A percentile compares a stretch with the other conserved stretches of the same genome.
phyloP scores from a whole-genome alignment of 306 rosid species.

The Quercus aquifolioides region DNA sequence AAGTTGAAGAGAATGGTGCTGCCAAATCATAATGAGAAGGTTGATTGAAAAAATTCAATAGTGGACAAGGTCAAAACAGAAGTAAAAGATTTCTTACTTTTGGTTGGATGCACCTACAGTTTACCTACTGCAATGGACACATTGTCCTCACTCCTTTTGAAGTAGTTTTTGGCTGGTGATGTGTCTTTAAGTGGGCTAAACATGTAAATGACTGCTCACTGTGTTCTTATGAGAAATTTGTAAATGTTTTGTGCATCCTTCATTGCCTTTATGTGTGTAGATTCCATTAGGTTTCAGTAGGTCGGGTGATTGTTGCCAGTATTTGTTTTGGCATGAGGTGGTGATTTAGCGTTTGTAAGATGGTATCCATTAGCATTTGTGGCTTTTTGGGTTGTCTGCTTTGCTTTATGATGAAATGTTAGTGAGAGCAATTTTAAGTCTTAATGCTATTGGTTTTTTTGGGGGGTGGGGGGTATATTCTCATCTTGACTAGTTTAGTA shows the following conservation, averaged over 20 bases:
- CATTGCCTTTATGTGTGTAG: neutral
- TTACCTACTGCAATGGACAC: neutral
- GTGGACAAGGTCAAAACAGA: slow-evolving; percentile 4
- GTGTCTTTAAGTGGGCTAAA: slow-evolving; percentile 5
- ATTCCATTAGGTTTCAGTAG: neutral
- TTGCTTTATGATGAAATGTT: neutral
- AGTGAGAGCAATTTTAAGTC: neutral
- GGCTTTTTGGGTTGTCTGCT: neutral
- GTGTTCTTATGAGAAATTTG: slow-evolving; percentile 13
- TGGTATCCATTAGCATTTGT: neutral
- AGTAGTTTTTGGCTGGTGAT: slow-evolving; percentile 5
- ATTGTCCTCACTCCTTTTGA: neutral
- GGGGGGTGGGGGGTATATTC: too few species aligned
- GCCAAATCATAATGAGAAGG: neutral
- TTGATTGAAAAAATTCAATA: neutral
- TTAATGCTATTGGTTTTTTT: neutral
- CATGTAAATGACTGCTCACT: slow-evolving; percentile 12
- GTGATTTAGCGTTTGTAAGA: neutral
- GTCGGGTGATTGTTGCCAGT: neutral
- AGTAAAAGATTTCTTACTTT: neutral
- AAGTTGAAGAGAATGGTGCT: slow-evolving; percentile 5
- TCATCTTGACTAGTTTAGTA: too few species aligned
- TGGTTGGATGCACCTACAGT: neutral
- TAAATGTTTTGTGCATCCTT: slow-evolving; percentile 9
- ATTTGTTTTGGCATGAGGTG: neutral